Evolutionary conservation across 768 basidiomycete genomes (phyloP).

Genomic region (Suillus subaureus): DNA sequence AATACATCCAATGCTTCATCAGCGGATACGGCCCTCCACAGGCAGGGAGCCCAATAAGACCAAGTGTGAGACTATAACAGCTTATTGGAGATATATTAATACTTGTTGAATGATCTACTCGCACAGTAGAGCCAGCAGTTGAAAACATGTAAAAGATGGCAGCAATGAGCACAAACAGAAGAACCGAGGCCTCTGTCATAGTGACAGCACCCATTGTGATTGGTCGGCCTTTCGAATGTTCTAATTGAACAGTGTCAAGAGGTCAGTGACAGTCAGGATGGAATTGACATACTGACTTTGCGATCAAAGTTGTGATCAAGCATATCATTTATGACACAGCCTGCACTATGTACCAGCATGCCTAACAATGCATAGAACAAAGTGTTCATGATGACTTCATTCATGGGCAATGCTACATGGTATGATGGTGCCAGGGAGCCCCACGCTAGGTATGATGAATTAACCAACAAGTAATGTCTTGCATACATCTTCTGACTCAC

Average conservation of each 20-base stretch:
- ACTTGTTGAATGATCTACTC: background rate
- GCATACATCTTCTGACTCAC: background rate
- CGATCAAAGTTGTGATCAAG: conserved; percentile 55
- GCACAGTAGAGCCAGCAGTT: conserved; percentile 11
- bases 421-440: background rate
- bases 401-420: conserved; percentile 1
- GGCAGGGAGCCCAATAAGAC: conserved; percentile 23
- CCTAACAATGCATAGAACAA: conserved; percentile 7
- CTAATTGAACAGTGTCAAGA: conserved; percentile 27
- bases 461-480: background rate
- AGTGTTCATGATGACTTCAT: background rate
- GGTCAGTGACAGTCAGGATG: background rate
- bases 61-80: conserved; percentile 16
- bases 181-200: conserved; percentile 42
- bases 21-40: conserved; percentile 28
- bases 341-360: conserved; percentile 43
- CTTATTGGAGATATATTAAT: background rate
- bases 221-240: conserved; percentile 50
- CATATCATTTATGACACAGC: conserved; percentile 59
- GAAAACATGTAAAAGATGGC: conserved; percentile 13
- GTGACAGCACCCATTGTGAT: conserved; percentile 52
- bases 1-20: conserved; percentile 32
- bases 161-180: conserved; percentile 34
- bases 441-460: background rate
- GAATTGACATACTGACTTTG: conserved; percentile 46